These are phyloP conservation scores for Cucurbita argyrosperma DNA, from an alignment of 306 rosid species.

Conservation along the genomic window DNA sequence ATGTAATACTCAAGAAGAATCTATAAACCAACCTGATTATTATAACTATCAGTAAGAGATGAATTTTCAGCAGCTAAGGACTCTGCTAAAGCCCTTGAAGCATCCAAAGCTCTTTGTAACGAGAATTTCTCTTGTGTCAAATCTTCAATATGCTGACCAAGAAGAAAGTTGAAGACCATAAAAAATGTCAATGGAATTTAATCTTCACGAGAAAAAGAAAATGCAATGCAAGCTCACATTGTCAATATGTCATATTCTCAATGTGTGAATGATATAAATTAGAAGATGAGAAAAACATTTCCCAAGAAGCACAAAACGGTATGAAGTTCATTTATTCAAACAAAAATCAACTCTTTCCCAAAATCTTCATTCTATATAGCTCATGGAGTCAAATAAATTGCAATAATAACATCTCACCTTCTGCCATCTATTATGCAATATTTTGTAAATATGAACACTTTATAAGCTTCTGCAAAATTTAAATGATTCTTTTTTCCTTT, in stretches of 20 bases:
- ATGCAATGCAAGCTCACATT: neutral
- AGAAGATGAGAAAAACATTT: neutral
- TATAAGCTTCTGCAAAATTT: neutral
- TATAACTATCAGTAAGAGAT: constrained; percentile 77
- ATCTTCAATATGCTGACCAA: constrained; percentile 89
- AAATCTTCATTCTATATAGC: neutral
- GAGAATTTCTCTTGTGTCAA: constrained; percentile 87
- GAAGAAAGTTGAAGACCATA: neutral
- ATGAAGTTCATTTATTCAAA: neutral
- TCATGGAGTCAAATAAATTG: neutral
- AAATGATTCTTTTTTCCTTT: neutral
- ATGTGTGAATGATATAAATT: neutral
- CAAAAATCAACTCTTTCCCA: neutral
- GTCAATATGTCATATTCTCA: neutral
- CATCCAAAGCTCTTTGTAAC: constrained; percentile 75
- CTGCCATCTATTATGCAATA: neutral
- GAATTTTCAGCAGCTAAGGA: constrained; percentile 94
- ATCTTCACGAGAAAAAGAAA: neutral
- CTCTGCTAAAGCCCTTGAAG: constrained; percentile 66
- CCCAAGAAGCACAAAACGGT: neutral
- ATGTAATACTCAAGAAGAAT: neutral
- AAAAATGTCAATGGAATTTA: neutral
- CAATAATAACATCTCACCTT: neutral
- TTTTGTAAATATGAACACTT: neutral
- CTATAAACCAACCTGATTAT: constrained; percentile 60